These are phyloP conservation scores for Amauroascus niger DNA, from an alignment of 2,329 filamentous ascomycete species.

Conservation along the genomic window DNA sequence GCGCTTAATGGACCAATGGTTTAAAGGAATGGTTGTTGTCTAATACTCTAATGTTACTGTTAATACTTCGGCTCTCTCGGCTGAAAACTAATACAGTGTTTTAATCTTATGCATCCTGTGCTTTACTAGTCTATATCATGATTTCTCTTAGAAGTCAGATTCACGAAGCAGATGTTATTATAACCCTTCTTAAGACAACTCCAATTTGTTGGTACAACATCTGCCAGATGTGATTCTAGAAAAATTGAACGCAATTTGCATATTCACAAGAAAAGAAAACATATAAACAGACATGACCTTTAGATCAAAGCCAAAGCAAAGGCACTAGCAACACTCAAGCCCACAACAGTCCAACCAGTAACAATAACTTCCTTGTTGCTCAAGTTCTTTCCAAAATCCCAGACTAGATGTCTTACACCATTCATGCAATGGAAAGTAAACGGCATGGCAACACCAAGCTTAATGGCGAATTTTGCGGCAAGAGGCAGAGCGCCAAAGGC, in stretches of 20 bases:
- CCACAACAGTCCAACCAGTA: conserved; percentile 56
- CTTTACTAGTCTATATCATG: background rate
- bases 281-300: conserved; percentile 6
- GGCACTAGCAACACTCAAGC: conserved; percentile 44
- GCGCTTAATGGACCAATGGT: background rate
- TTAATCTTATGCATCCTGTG: background rate
- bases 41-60: background rate
- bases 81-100: background rate
- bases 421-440: conserved; percentile 62
- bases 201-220: background rate
- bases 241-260: conserved; percentile 6
- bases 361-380: conserved; percentile 55
- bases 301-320: conserved; percentile 40
- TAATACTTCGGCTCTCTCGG: conserved; percentile 1
- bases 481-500: conserved; percentile 54
- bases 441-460: conserved; percentile 51
- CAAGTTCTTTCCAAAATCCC: conserved; percentile 56
- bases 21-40: background rate
- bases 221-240: background rate
- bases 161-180: background rate
- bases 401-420: conserved; percentile 61
- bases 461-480: conserved; percentile 49
- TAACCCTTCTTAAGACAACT: background rate
- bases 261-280: conserved; percentile 9
- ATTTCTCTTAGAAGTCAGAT: background rate